Percentiles rank a stretch among this genome's conserved stretches.
phyloP scores from a whole-genome alignment of 1,284 basidiomycete species.

The Apiotrichum laibachii region DNA sequence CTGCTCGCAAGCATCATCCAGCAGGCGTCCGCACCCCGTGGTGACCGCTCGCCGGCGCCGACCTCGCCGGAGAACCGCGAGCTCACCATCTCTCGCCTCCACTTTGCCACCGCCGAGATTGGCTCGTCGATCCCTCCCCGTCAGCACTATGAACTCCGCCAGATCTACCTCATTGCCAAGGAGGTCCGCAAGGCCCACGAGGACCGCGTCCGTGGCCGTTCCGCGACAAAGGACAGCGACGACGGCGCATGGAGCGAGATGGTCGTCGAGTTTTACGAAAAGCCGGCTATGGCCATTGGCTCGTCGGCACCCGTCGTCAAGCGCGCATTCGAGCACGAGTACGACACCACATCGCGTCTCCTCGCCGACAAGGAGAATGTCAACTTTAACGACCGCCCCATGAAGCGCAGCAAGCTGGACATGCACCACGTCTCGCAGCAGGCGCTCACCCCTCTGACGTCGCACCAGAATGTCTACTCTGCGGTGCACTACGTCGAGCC shows the following conservation, averaged over 20 bases:
- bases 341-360: conserved; percentile 9
- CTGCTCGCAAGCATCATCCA: conserved; percentile 53
- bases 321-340: conserved; percentile 15
- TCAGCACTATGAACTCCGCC: conserved; percentile 53
- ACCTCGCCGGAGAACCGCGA: conserved; percentile 20
- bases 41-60: conserved; percentile 13
- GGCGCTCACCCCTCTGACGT: conserved; percentile 14
- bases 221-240: not conserved
- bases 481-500: conserved; percentile 19
- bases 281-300: conserved; percentile 26
- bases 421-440: conserved; percentile 10
- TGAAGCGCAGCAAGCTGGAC: conserved; percentile 23
- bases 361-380: conserved; percentile 23
- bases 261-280: conserved; percentile 23
- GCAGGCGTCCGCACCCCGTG: conserved; percentile 40
- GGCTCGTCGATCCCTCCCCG: conserved; percentile 53
- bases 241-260: conserved; percentile 16
- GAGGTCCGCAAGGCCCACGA: conserved; percentile 37
- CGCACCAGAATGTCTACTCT: conserved; percentile 24
- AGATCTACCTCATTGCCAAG: conserved; percentile 56
- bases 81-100: conserved; percentile 51
- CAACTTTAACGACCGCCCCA: conserved; percentile 14
- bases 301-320: conserved; percentile 14
- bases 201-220: conserved; percentile 19
- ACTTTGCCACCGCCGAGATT: conserved; percentile 55